Percentiles rank a stretch among this genome's conserved stretches.
These are phyloP conservation scores for Talaromyces trachyspermus DNA, from an alignment of 495 filamentous ascomycete genomes.

Conservation along the genomic window DNA sequence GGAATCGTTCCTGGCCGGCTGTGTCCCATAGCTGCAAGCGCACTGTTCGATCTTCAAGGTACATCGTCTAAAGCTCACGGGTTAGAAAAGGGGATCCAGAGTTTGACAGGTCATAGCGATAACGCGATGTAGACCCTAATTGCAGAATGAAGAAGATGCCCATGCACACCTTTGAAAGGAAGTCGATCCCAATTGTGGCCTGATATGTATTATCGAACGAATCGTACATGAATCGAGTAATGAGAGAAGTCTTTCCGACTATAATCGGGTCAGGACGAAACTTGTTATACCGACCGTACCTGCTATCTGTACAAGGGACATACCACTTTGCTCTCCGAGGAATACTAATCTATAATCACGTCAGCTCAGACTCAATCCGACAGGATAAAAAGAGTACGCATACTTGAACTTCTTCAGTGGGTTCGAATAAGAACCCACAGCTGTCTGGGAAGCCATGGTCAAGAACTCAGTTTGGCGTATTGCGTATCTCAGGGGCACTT, in stretches of 20 bases:
- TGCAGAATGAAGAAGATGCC: neutral
- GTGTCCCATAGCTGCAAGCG: constrained; percentile 98
- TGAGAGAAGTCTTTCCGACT: constrained; percentile 98
- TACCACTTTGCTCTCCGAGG: constrained; percentile 96
- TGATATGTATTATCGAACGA: constrained; percentile 99
- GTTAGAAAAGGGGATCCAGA: constrained; percentile 98
- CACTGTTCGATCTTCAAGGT: constrained; percentile 96
- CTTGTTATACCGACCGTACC: neutral
- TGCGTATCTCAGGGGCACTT: constrained; percentile 5
- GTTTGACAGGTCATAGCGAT: constrained; percentile 70
- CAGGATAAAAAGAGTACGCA: constrained; percentile 15
- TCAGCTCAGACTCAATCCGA: constrained; percentile 9
- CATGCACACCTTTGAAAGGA: constrained; percentile 79
- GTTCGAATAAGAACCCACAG: constrained; percentile 90
- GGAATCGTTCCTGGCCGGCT: constrained; percentile 93
- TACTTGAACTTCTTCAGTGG: constrained; percentile 99
- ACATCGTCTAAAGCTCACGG: constrained; percentile 89
- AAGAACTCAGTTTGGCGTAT: constrained; percentile 14
- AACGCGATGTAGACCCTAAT: neutral
- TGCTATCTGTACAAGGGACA: constrained; percentile 6
- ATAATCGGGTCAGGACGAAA: constrained; percentile 7
- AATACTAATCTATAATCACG: constrained; percentile 72
- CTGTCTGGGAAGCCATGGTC: constrained; percentile 47
- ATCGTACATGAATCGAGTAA: constrained; percentile 99
- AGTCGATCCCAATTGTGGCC: constrained; percentile 98